Percentiles rank a stretch among this genome's conserved stretches.
phyloP scores from a whole-genome alignment of 2,329 filamentous ascomycete species.

The Cladophialophora carrionii region DNA sequence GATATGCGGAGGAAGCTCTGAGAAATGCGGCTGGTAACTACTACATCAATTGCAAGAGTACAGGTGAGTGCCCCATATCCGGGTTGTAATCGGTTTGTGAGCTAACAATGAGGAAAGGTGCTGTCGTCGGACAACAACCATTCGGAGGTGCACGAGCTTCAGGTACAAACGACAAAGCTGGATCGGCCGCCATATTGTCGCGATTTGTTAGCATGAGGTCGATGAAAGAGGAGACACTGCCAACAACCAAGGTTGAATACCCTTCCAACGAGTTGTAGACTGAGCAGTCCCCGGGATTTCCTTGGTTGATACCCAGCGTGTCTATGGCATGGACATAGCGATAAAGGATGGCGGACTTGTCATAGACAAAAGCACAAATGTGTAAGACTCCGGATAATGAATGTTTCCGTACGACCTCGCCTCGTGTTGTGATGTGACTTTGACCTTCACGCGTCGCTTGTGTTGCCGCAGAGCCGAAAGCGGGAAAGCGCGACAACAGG shows the following conservation, averaged over 20 bases:
- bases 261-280: constrained; percentile 55
- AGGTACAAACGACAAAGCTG: constrained; percentile 63
- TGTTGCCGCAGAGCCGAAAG: constrained; percentile 14
- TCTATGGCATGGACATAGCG: neutral
- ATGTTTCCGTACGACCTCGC: neutral
- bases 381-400: neutral
- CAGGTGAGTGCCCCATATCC: constrained; percentile 44
- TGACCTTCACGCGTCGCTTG: constrained; percentile 7
- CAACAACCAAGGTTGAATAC: constrained; percentile 54
- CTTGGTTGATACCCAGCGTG: constrained; percentile 15
- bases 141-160: constrained; percentile 60
- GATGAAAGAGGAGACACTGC: constrained; percentile 61
- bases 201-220: constrained; percentile 61
- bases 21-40: constrained; percentile 79
- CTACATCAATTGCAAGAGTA: constrained; percentile 81
- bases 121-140: constrained; percentile 55
- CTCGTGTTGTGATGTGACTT: neutral
- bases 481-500: constrained; percentile 10
- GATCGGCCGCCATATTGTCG: constrained; percentile 55
- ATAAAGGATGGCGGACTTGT: neutral
- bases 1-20: constrained; percentile 70
- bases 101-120: constrained; percentile 38
- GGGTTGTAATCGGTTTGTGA: neutral
- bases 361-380: neutral
- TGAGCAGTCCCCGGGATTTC: neutral